Base-by-base conservation (phyloP, 2,329 filamentous ascomycete genomes). In the Fusarium nygamai region DNA sequence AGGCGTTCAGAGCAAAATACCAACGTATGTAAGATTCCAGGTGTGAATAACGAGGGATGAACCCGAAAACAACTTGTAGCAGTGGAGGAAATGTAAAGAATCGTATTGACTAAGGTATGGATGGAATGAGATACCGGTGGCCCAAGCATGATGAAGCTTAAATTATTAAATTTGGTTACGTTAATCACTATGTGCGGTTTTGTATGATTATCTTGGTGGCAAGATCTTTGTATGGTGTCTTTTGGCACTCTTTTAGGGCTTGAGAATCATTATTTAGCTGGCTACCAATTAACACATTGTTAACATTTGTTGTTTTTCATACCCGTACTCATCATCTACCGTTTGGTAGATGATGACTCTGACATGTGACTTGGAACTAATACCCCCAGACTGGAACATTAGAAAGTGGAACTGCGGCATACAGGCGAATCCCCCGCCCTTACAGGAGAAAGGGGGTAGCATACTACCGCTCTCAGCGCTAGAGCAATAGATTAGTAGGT, bases 1-100 rank as follows among this genome's bases (percentile, higher is more conserved):
- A 59, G 77, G 77, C 76, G 77, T 79, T 79, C 63, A 78, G 73
- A 77, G 72, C 64, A 79, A 77, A 78, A 78, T 77, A 79, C 69
- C 74, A 78, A 63, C 66, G 67, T 71, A 73, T 79, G 77, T 79
- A 79, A 78, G 76, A 79, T 79, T 77, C 75, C 64, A 62, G 70
- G 69, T 72, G 68, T 69, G 74, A 63, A 43, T 43, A 64, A 39
- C 61, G 60, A 58, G 61, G 58, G 65, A 59, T 47, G 43, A 61
- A 63, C 34, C 60, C 57, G 54, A 66, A 64, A 59, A 46, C 36
- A 43, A 41, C 36, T 41, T 65, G 67, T 69, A 58, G 63, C 63
- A 75, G 67, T 51, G 44, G 51, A 51, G 41, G 58, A 47, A 61
- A 33, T 57, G 36, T 48, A 57, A 69, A 44, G 57, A 62, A 46